These are phyloP conservation scores for Atkinsonella hypoxylon DNA, from an alignment of 2,329 filamentous ascomycete genomes.

Conservation along the genomic window DNA sequence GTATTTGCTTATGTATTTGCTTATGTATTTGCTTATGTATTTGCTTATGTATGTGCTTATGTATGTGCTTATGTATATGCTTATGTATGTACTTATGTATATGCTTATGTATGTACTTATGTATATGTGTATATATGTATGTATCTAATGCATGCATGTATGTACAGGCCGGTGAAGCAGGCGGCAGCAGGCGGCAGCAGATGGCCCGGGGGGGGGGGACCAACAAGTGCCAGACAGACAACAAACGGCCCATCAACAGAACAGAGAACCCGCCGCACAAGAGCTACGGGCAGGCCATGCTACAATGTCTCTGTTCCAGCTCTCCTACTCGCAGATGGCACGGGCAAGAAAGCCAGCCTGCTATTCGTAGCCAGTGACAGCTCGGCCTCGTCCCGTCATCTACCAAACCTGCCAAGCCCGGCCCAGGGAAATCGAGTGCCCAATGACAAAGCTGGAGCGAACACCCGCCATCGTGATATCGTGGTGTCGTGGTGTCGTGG, in stretches of 20 bases:
- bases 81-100: too few species aligned
- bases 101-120: too few species aligned
- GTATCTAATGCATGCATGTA: too few species aligned
- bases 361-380: not conserved
- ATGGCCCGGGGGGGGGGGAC: too few species aligned
- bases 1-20: too few species aligned
- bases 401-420: not conserved
- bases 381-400: constrained; percentile 1
- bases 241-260: constrained; percentile 1
- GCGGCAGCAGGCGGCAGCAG: too few species aligned
- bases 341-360: not conserved
- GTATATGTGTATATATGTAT: too few species aligned
- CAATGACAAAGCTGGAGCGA: not conserved
- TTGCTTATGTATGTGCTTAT: too few species aligned
- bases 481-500: too few species aligned
- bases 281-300: not conserved
- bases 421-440: not conserved
- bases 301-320: constrained; percentile 13
- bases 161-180: constrained; percentile 4
- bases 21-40: too few species aligned
- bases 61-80: too few species aligned
- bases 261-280: constrained; percentile 6
- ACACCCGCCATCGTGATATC: not conserved
- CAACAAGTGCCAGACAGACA: not conserved
- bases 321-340: constrained; percentile 11